Percentiles rank a stretch among this genome's conserved stretches.
Conservation (phyloP, 176 grass and related monocot species). For the Echinochloa phyllopogon region DNA sequence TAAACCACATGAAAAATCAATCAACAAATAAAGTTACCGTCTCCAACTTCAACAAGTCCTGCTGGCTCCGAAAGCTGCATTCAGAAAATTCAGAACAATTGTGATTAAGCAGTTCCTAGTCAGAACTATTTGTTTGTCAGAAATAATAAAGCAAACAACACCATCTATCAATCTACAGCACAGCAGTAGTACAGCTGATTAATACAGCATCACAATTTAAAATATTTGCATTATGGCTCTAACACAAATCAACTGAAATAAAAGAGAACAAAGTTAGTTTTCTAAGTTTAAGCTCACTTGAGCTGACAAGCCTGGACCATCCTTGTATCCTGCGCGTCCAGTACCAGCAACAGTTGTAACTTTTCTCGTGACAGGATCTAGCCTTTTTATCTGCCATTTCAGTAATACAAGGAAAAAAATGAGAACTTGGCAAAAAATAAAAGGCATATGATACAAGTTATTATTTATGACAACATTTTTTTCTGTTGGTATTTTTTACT, state of each 20-base stretch:
- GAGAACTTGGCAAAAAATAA: slow-evolving; percentile 1
- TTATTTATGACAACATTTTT: slow-evolving; percentile 25
- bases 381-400: slow-evolving; percentile 81
- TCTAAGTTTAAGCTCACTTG: slow-evolving; percentile 61
- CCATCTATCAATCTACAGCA: slow-evolving; percentile 6
- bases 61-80: slow-evolving; percentile 94
- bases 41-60: slow-evolving; percentile 78
- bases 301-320: slow-evolving; percentile 76
- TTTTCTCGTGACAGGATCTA: slow-evolving; percentile 79
- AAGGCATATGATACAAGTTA: slow-evolving; percentile 8
- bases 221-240: slow-evolving; percentile 2
- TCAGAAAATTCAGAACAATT: slow-evolving; percentile 39
- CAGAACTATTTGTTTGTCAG: slow-evolving; percentile 23
- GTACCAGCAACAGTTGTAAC: slow-evolving; percentile 92
- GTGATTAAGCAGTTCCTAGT: slow-evolving; percentile 17
- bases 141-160: slow-evolving; percentile 21
- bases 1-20: slow-evolving; percentile 29
- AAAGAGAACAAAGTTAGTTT: neutral
- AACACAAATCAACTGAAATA: slow-evolving; percentile 4
- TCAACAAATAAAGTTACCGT: slow-evolving; percentile 55
- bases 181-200: neutral
- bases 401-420: slow-evolving; percentile 35
- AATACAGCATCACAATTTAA: neutral
- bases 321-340: slow-evolving; percentile 85
- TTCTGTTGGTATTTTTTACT: no score